These are phyloP conservation scores for Ramularia collo-cygni DNA, from an alignment of 2,329 filamentous ascomycete genomes.

Conservation along the genomic window DNA sequence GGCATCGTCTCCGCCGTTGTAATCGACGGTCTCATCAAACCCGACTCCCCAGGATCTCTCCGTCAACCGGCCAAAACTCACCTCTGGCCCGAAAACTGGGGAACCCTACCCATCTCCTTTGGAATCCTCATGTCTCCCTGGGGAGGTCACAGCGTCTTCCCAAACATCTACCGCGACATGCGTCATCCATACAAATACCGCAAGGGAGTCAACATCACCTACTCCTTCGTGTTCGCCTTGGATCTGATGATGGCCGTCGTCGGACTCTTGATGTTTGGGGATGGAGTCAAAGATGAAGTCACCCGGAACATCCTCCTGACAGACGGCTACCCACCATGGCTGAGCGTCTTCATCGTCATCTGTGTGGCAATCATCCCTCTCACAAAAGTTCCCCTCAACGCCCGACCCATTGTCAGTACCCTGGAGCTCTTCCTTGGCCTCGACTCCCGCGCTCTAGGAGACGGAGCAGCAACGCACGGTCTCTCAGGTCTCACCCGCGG, in stretches of 20 bases:
- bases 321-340: constrained; percentile 60
- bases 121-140: constrained; percentile 81
- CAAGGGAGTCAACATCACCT: constrained; percentile 69
- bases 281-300: constrained; percentile 78
- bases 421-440: constrained; percentile 75
- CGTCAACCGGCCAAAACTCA: constrained; percentile 72
- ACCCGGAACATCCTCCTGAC: constrained; percentile 75
- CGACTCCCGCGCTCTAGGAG: constrained; percentile 49
- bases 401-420: constrained; percentile 79
- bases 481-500: constrained; percentile 52
- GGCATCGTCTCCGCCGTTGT: constrained; percentile 80
- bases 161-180: constrained; percentile 76
- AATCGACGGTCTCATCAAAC: constrained; percentile 79
- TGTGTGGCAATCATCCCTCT: constrained; percentile 90
- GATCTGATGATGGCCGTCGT: constrained; percentile 76
- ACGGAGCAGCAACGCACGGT: constrained; percentile 45
- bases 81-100: constrained; percentile 79
- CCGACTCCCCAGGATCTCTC: constrained; percentile 71
- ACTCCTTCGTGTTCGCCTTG: constrained; percentile 74
- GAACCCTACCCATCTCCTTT: constrained; percentile 78
- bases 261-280: constrained; percentile 91
- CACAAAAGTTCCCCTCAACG: constrained; percentile 68
- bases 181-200: constrained; percentile 75
- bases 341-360: constrained; percentile 74
- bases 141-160: constrained; percentile 70